Base-by-base conservation (phyloP, 768 basidiomycete genomes). In the Rhodotorula diobovata region DNA sequence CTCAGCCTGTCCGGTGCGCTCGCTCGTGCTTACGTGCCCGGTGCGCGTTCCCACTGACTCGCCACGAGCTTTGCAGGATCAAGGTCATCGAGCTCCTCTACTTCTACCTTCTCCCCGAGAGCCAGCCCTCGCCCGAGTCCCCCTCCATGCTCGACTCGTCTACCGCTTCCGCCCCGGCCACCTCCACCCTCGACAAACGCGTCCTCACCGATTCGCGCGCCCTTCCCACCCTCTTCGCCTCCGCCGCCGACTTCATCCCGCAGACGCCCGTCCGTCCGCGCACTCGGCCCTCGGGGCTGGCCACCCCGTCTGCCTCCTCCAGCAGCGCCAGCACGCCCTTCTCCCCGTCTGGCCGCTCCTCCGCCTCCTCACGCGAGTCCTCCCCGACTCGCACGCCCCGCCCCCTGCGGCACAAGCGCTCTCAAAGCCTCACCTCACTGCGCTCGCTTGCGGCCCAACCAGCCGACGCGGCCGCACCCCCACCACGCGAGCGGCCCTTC, bases 51-150 rank as follows among this genome's bases (percentile, higher is more conserved):
- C n/a, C 11, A 11, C 10, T 14, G 15, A n/a, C 20, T 20, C 20
- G 2, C 10, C 16, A 32, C n/a, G 2, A 2, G 16, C 45, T 30
- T 43, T 43, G 20, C 76, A 95, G 93, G 76, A 95, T 96, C 90
- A 95, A 95, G 82, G 95, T 92, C 72, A 83, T 97, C 28, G 94
- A 96, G 79, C 93, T 96, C 76, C 81, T 97, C 25, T 95, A 95
- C 80, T 96, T 94, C 80, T 97, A 97, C 79, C 84, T 97, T 14
- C 83, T 95, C 56, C 93, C 94, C 70, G 93, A 96, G 78, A 30
- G 35, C 37, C 3, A 2, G 2, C 41, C 60, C 5, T 4, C 30
- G 15, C 2, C 9, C 25, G 16, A 41, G 4, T 11, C 35, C 14
- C 43, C 51, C n/a, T 48, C 66, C 21, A 34, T 48, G 14, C 45